Evolutionary conservation across 1,284 basidiomycete species (phyloP).

Genomic region (Ceratobasidium sp.): DNA sequence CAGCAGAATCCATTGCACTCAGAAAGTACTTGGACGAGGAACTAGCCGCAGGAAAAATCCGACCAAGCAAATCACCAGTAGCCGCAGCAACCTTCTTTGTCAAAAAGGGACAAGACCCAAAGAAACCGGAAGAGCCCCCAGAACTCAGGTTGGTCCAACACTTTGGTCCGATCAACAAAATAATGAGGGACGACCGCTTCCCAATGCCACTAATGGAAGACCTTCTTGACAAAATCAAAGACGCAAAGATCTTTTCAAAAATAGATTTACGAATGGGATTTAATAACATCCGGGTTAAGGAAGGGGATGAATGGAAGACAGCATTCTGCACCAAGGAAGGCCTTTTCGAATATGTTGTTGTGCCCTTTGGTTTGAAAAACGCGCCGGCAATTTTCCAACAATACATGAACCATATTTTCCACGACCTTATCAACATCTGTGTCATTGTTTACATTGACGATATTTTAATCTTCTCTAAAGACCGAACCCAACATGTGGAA

Average conservation of each 20-base stretch:
- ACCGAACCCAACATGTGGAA: conserved; percentile 43
- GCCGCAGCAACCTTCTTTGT: no score
- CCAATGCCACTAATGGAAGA: conserved; percentile 52
- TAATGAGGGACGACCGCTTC: conserved; percentile 51
- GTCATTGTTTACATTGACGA: conserved; percentile 37
- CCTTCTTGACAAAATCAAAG: conserved; percentile 47
- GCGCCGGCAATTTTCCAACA: conserved; percentile 22
- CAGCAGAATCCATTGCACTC: no score
- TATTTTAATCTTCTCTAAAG: conserved; percentile 15
- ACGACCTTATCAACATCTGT: conserved; percentile 20
- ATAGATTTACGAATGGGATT: conserved; percentile 46
- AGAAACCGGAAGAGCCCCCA: no score
- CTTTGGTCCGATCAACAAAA: no score
- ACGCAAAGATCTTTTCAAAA: conserved; percentile 47
- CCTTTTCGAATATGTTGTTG: conserved; percentile 22
- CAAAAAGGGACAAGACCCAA: no score
- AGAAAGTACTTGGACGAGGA: no score
- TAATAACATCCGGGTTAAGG: conserved; percentile 43
- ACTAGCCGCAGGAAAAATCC: no score
- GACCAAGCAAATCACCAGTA: no score
- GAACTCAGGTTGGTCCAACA: no score
- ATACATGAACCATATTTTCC: conserved; percentile 30
- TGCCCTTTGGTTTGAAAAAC: conserved; percentile 34
- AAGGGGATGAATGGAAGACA: conserved; percentile 4
- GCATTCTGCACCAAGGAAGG: neutral